phyloP scores from a whole-genome alignment of 2,329 filamentous ascomycete species.

The Aureobasidium vineae region DNA sequence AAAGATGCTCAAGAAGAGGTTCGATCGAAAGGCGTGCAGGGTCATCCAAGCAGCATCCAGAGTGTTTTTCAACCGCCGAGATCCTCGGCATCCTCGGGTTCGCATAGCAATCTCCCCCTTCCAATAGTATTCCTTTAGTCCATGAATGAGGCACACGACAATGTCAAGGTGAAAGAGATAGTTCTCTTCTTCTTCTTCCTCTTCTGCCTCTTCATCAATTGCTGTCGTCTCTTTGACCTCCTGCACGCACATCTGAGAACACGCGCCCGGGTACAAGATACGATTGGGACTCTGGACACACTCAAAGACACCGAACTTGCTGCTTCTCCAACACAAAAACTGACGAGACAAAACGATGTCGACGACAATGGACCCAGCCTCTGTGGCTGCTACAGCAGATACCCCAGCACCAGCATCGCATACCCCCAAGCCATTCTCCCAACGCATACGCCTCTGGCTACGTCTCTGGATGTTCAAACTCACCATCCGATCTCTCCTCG shows the following conservation, averaged over 20 bases:
- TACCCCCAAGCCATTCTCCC: neutral
- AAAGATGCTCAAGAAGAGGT: too few relatives aligned
- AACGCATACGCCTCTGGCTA: conserved; percentile 10
- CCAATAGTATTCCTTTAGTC: neutral
- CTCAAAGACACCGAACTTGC: neutral
- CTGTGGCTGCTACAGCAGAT: neutral
- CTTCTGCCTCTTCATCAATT: too few relatives aligned
- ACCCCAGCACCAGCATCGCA: neutral
- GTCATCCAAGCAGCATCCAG: neutral
- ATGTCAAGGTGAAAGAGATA: neutral
- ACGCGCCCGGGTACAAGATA: too few relatives aligned
- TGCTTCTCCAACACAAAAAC: too few relatives aligned
- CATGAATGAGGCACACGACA: neutral
- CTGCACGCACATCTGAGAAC: too few relatives aligned
- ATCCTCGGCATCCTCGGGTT: neutral
- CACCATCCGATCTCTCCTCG: neutral
- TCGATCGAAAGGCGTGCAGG: neutral
- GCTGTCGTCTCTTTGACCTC: too few relatives aligned
- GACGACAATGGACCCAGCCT: neutral
- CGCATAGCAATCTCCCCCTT: neutral
- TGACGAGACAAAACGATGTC: neutral
- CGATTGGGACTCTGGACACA: too few relatives aligned
- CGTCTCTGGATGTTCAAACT: conserved; percentile 24
- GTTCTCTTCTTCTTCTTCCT: too few relatives aligned
- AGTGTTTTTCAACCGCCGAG: neutral